phyloP scores from a whole-genome alignment of 169 alveolate genomes.

The Eimeria brunetti region DNA sequence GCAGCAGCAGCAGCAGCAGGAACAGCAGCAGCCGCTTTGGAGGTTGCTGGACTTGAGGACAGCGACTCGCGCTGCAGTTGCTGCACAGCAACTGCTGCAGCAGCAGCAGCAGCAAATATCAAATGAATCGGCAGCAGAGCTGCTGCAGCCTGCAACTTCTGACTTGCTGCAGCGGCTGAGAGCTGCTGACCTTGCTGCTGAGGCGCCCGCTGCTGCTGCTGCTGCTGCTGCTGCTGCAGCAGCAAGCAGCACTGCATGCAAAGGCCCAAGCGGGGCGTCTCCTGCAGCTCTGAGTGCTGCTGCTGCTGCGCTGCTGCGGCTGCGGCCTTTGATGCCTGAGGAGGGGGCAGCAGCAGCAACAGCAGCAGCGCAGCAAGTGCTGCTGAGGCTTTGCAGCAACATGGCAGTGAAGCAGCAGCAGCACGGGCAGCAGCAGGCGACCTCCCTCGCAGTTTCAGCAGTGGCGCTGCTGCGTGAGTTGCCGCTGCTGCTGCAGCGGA shows the following conservation, averaged over 20 bases:
- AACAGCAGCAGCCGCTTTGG: slow-evolving; percentile 32
- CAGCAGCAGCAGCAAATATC: slow-evolving; percentile 52
- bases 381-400: neutral
- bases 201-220: neutral
- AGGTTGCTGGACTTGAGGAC: slow-evolving; percentile 14
- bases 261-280: neutral
- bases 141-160: neutral
- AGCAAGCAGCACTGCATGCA: slow-evolving; percentile 7
- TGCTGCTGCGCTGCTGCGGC: slow-evolving; percentile 63
- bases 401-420: neutral
- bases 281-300: slow-evolving; percentile 59
- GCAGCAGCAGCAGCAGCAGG: slow-evolving; percentile 59
- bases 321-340: neutral
- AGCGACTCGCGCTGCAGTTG: slow-evolving; percentile 57
- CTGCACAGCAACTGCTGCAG: slow-evolving; percentile 32
- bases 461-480: slow-evolving; percentile 45
- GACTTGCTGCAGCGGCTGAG: neutral
- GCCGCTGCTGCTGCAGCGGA: slow-evolving; percentile 60
- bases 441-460: neutral
- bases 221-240: slow-evolving; percentile 25
- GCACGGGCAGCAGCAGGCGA: slow-evolving; percentile 33
- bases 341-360: slow-evolving; percentile 49
- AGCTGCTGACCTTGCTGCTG: neutral
- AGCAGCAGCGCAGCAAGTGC: slow-evolving; percentile 60
- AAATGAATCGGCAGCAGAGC: neutral